Evolutionary conservation across 345 rosid species (phyloP), one percentile per base, ranked within the genome.

Genomic region (Syzygium grande): DNA sequence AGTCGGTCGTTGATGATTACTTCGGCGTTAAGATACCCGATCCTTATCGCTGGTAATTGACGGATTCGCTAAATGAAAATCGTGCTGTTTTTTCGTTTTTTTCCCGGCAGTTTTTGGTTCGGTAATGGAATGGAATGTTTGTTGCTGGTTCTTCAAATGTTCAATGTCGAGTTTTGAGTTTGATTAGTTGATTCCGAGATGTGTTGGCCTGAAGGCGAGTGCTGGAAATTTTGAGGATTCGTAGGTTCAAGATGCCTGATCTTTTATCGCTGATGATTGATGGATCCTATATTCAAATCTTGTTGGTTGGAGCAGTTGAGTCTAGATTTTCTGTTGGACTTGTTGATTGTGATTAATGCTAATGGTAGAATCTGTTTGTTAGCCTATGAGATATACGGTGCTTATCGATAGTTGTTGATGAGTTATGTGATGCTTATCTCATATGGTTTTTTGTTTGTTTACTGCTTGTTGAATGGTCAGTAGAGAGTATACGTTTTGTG

Each of bases 1-100:
- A 95, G 58, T 92, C 97, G 73, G 91, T 95, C 27, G 93, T 95
- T 27, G 99, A 97, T 2, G 95, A 94, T 88, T 95, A 93, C 89
- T 96, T 95, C 84, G 98, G 99, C 87, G 94, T 95, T 51, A 90
- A 91, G 88, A 88, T 96, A 73, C 68, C 95, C 27, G 99, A 97
- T 88, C 99, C 99, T 91, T 96, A 95, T 87, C 93, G 99, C 86
- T 96, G 99, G 99, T 96, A 93, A 89, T 52, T 41, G 16, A 25
- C 19, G 15, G 19, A 49, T 34, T 34, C 65, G 30, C 1, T 80
- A 30, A 15, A 22, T 29, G 58, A 84, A 51, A 52, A n/a, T n/a
- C n/a, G n/a, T 29, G 43, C 43, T 0, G 52, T 84, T 85, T 21
- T 53, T 51, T 59, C 2, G 30, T 53, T 86, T 4, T 51, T 5